Evolutionary conservation across 176 grass and related monocot genomes (phyloP).

Genomic region (Aechmea fasciata): DNA sequence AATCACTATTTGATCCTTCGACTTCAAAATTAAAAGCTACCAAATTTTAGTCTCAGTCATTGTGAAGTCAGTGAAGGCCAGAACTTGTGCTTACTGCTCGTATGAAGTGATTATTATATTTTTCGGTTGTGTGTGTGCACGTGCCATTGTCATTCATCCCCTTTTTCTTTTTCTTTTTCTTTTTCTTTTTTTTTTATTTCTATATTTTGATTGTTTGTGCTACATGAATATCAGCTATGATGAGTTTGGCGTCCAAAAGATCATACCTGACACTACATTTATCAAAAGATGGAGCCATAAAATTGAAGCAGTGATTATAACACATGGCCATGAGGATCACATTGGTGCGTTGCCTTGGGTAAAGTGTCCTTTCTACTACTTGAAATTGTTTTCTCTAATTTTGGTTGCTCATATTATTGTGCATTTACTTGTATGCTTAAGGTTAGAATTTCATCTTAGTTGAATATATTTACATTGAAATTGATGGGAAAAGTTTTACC

Average conservation of each 20-base stretch:
- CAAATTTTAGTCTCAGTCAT: too few relatives aligned
- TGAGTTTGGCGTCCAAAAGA: slow-evolving; percentile 97
- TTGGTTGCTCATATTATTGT: not conserved
- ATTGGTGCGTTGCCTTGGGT: slow-evolving; percentile 99
- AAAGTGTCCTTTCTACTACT: slow-evolving; percentile 54
- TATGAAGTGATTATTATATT: too few relatives aligned
- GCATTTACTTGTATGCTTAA: not conserved
- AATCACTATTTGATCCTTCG: not conserved
- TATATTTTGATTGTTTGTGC: not conserved
- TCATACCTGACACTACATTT: slow-evolving; percentile 97
- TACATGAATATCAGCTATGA: slow-evolving; percentile 45
- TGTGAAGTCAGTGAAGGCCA: too few relatives aligned
- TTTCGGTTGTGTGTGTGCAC: too few relatives aligned
- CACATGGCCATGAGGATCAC: slow-evolving; percentile 97
- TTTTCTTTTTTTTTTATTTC: not conserved
- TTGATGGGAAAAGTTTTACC: too few relatives aligned
- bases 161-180: not conserved
- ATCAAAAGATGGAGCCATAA: slow-evolving; percentile 98
- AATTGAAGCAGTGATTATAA: slow-evolving; percentile 99
- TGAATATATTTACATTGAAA: too few relatives aligned
- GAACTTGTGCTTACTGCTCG: too few relatives aligned
- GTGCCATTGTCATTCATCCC: too few relatives aligned
- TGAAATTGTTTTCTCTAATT: slow-evolving; percentile 3
- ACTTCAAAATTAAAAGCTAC: not conserved
- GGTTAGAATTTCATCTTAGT: too few relatives aligned